Percentiles rank a stretch among this genome's conserved stretches.
phyloP scores from a whole-genome alignment of 2,329 filamentous ascomycete species.

The Fusarium oxysporum region DNA sequence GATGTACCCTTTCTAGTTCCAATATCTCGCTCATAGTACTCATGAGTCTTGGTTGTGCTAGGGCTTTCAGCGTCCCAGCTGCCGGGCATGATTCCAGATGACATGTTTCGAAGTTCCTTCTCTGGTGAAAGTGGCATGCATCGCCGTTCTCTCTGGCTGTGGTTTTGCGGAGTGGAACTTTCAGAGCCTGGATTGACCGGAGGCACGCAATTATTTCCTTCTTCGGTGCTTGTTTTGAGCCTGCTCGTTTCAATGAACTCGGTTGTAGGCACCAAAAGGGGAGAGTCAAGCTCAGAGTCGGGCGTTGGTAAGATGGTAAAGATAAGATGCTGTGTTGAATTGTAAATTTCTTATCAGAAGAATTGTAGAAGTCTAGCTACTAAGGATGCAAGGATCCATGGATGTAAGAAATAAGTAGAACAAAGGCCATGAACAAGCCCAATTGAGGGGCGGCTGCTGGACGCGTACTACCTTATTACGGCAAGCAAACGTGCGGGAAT shows the following conservation, averaged over 20 bases:
- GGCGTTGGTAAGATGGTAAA: constrained; percentile 13
- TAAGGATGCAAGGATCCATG: background rate
- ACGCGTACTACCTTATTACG: background rate
- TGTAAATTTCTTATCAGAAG: background rate
- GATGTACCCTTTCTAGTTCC: background rate
- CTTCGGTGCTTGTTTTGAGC: background rate
- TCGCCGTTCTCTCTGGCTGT: constrained; percentile 13
- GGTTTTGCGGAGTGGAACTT: background rate
- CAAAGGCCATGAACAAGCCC: background rate
- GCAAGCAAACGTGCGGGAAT: background rate
- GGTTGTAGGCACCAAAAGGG: constrained; percentile 33
- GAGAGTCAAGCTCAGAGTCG: constrained; percentile 9
- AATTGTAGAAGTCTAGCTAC: background rate
- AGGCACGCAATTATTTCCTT: background rate
- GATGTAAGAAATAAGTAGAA: background rate
- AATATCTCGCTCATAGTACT: constrained; percentile 1
- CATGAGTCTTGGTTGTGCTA: constrained; percentile 11
- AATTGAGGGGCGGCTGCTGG: background rate
- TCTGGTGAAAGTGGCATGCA: constrained; percentile 26
- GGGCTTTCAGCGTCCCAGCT: constrained; percentile 9
- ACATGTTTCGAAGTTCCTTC: constrained; percentile 28
- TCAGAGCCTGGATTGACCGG: background rate
- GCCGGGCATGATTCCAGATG: constrained; percentile 11
- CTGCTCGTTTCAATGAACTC: constrained; percentile 13
- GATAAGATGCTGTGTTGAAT: background rate